Conservation (phyloP, 495 filamentous ascomycete genomes). For the Cladorrhinum samala region DNA sequence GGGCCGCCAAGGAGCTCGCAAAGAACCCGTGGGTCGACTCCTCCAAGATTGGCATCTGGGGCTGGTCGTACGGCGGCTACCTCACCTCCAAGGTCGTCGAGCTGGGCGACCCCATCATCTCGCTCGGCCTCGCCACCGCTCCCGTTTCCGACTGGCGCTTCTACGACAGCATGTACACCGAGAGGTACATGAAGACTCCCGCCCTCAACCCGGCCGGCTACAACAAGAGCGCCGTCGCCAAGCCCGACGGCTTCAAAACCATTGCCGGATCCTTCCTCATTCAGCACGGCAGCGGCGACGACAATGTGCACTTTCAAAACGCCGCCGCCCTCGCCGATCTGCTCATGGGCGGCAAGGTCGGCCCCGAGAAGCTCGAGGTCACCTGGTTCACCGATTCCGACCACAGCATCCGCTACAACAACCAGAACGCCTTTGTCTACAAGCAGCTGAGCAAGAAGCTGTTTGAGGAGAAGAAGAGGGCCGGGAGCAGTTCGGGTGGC, state of each 20-base stretch:
- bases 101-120: conserved; percentile 43
- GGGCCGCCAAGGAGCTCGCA: conserved; percentile 44
- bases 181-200: conserved; percentile 57
- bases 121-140: conserved; percentile 47
- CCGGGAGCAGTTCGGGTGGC: neutral
- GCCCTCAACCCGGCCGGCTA: conserved; percentile 45
- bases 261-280: conserved; percentile 47
- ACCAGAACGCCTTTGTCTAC: conserved; percentile 40
- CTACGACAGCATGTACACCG: conserved; percentile 59
- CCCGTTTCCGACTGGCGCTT: conserved; percentile 55
- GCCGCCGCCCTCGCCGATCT: conserved; percentile 46
- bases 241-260: conserved; percentile 45
- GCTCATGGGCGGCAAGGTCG: conserved; percentile 42
- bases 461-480: conserved; percentile 23
- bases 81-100: conserved; percentile 52
- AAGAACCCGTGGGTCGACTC: conserved; percentile 41
- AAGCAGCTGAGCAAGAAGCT: conserved; percentile 42
- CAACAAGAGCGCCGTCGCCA: conserved; percentile 36
- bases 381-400: conserved; percentile 51
- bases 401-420: conserved; percentile 45
- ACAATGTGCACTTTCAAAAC: conserved; percentile 58
- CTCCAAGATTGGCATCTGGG: conserved; percentile 50
- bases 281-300: conserved; percentile 53
- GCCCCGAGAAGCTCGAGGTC: conserved; percentile 46
- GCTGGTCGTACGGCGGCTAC: conserved; percentile 57